Base-by-base conservation (phyloP, 306 rosid genomes). In the Vicia villosa region DNA sequence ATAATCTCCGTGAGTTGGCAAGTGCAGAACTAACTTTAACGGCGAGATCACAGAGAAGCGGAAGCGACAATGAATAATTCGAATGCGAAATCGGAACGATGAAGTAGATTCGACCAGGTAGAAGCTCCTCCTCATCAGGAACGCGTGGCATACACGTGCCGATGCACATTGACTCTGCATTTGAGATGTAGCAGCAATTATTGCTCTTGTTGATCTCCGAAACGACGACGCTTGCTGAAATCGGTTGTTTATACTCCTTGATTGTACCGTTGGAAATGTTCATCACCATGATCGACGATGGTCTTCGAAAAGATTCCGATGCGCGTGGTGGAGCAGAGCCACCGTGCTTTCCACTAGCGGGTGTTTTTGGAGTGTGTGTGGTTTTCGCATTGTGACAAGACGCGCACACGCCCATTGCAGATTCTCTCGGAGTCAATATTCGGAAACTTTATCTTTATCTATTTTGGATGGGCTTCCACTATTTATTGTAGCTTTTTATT, bases 61-160 rank as follows among this genome's bases (percentile, higher is more conserved):
- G 74, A 2, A 92, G 85, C 1, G 95, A 78, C 7, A 92, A 68
- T 0, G 85, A 86, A 1, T 66, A 41, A 4, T 68, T 34, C 20
- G 95, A 84, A 12, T 45, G 55, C 32, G 83, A 78, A 40, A 63
- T 73, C 1, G 96, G 91, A 38, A 89, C 21, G 5, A 89, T 79
- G 70, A 92, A 86, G 81, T 92, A 92, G 63, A 92, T 88, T 80
- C 88, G 83, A 4, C 96, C 91, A 0, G 82, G 80, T 6, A 77
- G 77, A 30, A 88, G 89, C 40, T 77, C 77, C 38, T 90, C 93
- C 0, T 85, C 88, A 5, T 77, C 87, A 12, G 89, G 56, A 20
- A 88, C 71, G 4, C 74, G 81, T 36, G 92, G 81, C 63, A 81
- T 50, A 61, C 85, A 73, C 75, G 70, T 68, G 50, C 96, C 98